Base-by-base conservation (phyloP, 148 eudicot species). In the Oxyria digyna region DNA sequence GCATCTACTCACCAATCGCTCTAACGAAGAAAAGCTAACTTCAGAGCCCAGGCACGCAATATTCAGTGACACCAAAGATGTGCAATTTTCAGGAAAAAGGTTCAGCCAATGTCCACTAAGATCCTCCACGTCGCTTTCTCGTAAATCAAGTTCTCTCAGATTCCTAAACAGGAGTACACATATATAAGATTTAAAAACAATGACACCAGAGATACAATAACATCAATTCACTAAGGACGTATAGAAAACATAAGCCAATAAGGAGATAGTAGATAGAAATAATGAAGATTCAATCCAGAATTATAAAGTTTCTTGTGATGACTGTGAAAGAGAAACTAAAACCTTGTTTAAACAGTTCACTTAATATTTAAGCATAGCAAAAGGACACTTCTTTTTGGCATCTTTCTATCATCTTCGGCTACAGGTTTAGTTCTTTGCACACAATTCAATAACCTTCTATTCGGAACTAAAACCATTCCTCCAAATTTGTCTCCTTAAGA, bases 51-150 rank as follows among this genome's bases (percentile, higher is more conserved):
- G 80, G 78, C 97, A 94, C 40, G 99, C 72, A 4, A 91, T 85
- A 76, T 88, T 94, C n/a, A 94, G 89, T 4, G 96, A 85, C 21
- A 83, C 96, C 67, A 91, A 64, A 13, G 96, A 87, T 8, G 99
- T 88, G 67, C 43, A 87, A 14, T 74, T 68, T 59, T 88, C 96
- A 18, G 99, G 99, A 32, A 94, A 94, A 74, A 87, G 85, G 77
- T 87, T 87, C 42, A 91, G 80, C 99, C 99, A 91, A 71, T 88
- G 86, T 62, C 99, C 97, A 73, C 89, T 85, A n/a, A 79, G 74
- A 69, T 91, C 99, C 12, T 88, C 96, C 73, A 94, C 96, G 43
- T 94, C 99, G 70, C 99, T 82, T 70, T 94, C 99, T 24, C 89
- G 82, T 69, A 94, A 79, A 74, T 94, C 96, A 18, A 94, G 84